Evolutionary conservation across 768 basidiomycete species (phyloP), one percentile per base, ranked within the genome.

Genomic region (Tubosaeta sp.): DNA sequence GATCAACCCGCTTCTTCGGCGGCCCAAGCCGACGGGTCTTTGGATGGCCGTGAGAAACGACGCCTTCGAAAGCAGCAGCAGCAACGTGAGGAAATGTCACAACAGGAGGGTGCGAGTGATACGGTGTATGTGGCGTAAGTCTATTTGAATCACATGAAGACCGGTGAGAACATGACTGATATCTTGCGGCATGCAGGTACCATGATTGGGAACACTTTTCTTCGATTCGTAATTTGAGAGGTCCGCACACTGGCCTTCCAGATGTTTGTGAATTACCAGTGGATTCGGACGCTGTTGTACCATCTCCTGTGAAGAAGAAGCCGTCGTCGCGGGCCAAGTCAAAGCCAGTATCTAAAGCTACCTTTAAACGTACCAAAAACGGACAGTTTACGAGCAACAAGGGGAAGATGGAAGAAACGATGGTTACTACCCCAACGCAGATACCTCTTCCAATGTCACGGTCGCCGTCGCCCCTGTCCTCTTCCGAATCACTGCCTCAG

Each of bases 141-240:
- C 21, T 46, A 48, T 54, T 48, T n/a, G 31, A 12, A 46, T 48
- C 43, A 50, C 50, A 55, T 46, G 19, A 47, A 44, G n/a, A n/a
- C 18, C n/a, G 39, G 52, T 27, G 43, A 35, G 38, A 34, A 46
- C 24, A 24, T 52, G 6, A 24, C 46, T 59, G 48, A 57, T 62
- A 44, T 49, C 51, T 24, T 22, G 42, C 50, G 11, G 43, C 35
- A 22, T 25, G 41, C 60, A 90, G 89, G 27, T 94, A 92, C 65
- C 87, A 94, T 62, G 90, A 93, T 66, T 94, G 90, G 89, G 92
- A 95, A 62, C 93, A 95, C 65, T 95, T 94, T 62, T 92, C 89
- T 12, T 90, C 87, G n/a, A 89, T 95, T 52, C 86, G 93, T 41
- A 94, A 91, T 66, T 71, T 93, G 47, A 75, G 75, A 14, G 93